Percentiles rank a stretch among this genome's conserved stretches.
Conservation (phyloP, 768 basidiomycete genomes). For the Bullera alba region DNA sequence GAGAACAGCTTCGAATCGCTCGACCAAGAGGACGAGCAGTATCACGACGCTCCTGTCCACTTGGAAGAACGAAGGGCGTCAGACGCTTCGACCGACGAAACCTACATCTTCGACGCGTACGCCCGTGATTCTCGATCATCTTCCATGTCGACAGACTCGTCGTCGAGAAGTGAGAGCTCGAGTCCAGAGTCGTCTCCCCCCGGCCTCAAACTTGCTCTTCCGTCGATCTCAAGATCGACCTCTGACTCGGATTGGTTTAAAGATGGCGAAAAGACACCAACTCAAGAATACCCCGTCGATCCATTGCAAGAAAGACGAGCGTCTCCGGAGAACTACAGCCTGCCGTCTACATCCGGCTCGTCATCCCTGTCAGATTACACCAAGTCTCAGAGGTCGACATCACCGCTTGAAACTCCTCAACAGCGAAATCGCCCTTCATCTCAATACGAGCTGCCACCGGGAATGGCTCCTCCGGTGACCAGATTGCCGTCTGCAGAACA, state of each 20-base stretch:
- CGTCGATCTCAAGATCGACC: slow-evolving; percentile 10
- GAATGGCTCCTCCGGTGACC: slow-evolving; percentile 34
- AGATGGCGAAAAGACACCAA: slow-evolving; percentile 34
- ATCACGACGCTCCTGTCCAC: slow-evolving; percentile 40
- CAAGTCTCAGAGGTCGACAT: too few relatives aligned
- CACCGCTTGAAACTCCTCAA: neutral
- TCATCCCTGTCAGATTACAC: too few relatives aligned
- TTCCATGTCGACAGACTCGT: slow-evolving; percentile 24
- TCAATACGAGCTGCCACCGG: slow-evolving; percentile 26
- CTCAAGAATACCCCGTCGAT: slow-evolving; percentile 28
- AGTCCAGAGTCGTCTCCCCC: slow-evolving; percentile 31
- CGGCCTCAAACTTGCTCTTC: slow-evolving; percentile 14
- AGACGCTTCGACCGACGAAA: slow-evolving; percentile 64
- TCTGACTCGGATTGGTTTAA: slow-evolving; percentile 19
- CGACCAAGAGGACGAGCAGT: slow-evolving; percentile 42
- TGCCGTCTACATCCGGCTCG: too few relatives aligned
- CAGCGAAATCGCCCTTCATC: slow-evolving; percentile 1
- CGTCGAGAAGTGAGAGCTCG: slow-evolving; percentile 14
- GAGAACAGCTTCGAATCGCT: slow-evolving; percentile 49
- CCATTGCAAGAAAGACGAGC: slow-evolving; percentile 17
- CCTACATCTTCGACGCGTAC: slow-evolving; percentile 79
- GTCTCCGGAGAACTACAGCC: slow-evolving; percentile 17
- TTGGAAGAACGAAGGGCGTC: slow-evolving; percentile 46
- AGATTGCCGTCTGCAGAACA: too few relatives aligned
- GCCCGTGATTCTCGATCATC: slow-evolving; percentile 39